Evolutionary conservation across 2,329 filamentous ascomycete genomes (phyloP).

Genomic region (Arthroderma sp.): DNA sequence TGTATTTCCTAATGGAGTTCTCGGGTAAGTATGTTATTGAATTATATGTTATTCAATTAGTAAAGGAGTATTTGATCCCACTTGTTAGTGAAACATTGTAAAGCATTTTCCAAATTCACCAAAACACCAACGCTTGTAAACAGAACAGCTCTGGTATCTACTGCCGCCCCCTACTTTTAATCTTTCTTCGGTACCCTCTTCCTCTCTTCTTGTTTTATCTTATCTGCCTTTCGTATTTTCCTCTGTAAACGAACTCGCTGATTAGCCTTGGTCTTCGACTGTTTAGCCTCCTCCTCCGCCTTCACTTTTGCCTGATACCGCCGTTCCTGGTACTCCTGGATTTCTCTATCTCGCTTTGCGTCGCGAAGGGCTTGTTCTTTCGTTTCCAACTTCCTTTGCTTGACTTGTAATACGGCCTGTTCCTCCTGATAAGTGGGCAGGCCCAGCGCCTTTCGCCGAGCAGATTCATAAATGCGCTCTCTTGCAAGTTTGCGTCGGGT

Average conservation of each 20-base stretch:
- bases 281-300: slow-evolving; percentile 11
- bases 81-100: no score
- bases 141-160: no score
- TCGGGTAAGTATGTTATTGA: no score
- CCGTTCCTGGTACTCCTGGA: slow-evolving; percentile 15
- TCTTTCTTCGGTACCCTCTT: slow-evolving; percentile 3
- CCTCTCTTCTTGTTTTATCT: slow-evolving; percentile 3
- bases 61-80: no score
- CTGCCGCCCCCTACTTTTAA: background rate
- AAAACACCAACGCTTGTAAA: no score
- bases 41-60: no score
- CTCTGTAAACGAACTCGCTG: background rate
- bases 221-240: slow-evolving; percentile 3
- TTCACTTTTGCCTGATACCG: slow-evolving; percentile 26
- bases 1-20: no score
- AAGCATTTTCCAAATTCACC: no score
- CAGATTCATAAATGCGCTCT: background rate
- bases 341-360: no score
- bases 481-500: background rate
- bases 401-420: background rate
- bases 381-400: background rate
- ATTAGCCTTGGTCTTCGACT: slow-evolving; percentile 1
- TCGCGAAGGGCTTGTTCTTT: background rate
- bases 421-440: background rate
- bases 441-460: background rate